phyloP scores from a whole-genome alignment of 208 protist genomes.

The Endotrypanum monterogeii region DNA sequence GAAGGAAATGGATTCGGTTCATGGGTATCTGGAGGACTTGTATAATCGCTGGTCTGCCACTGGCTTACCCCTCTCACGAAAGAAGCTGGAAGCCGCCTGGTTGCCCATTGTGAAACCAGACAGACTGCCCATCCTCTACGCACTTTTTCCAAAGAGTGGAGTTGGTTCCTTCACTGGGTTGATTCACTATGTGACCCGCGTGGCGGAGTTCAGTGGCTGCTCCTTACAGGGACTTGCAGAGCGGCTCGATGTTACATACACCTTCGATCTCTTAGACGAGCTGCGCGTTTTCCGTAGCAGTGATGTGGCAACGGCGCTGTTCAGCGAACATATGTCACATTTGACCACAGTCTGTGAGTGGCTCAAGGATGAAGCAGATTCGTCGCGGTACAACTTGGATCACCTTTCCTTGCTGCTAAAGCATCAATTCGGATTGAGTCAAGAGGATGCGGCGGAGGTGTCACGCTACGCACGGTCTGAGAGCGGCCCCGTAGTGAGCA shows the following conservation, averaged over 20 bases:
- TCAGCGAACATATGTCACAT: slow-evolving; percentile 35
- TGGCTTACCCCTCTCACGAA: slow-evolving; percentile 58
- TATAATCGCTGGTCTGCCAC: slow-evolving; percentile 48
- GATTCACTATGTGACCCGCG: slow-evolving; percentile 73
- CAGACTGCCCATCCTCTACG: slow-evolving; percentile 63
- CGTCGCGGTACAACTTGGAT: slow-evolving; percentile 40
- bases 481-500: slow-evolving; percentile 34
- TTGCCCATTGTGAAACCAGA: slow-evolving; percentile 45
- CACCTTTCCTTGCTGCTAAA: slow-evolving; percentile 45
- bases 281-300: slow-evolving; percentile 35
- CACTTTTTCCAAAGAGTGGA: slow-evolving; percentile 74
- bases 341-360: slow-evolving; percentile 41
- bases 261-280: slow-evolving; percentile 58
- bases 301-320: slow-evolving; percentile 45
- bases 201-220: slow-evolving; percentile 72
- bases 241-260: slow-evolving; percentile 67
- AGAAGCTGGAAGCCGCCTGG: slow-evolving; percentile 66
- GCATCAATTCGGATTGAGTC: slow-evolving; percentile 37
- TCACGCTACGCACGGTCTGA: slow-evolving; percentile 28
- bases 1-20: slow-evolving; percentile 62
- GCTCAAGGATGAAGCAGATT: slow-evolving; percentile 46
- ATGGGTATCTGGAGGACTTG: slow-evolving; percentile 68
- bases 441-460: slow-evolving; percentile 52
- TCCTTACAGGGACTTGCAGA: slow-evolving; percentile 65
- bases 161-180: slow-evolving; percentile 66